Conservation (phyloP, 2,329 filamentous ascomycete species). For the Fusarium hainanense region DNA sequence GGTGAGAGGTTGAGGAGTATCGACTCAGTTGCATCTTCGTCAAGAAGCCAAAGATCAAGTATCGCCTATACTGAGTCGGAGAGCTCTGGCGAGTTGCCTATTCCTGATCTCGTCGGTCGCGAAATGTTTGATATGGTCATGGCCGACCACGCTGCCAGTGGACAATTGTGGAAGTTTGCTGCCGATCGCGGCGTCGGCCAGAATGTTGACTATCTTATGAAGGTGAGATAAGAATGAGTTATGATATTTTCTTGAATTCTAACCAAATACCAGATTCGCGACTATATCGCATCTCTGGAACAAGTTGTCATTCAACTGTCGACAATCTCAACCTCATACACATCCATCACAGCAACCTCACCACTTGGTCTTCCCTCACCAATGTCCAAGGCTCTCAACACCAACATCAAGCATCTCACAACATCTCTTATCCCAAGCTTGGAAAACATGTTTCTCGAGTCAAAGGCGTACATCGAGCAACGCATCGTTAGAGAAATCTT, state of each 20-base stretch:
- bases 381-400: slow-evolving; percentile 56
- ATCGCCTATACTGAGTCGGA: slow-evolving; percentile 45
- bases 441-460: slow-evolving; percentile 57
- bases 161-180: slow-evolving; percentile 62
- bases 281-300: slow-evolving; percentile 58
- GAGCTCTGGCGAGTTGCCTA: slow-evolving; percentile 43
- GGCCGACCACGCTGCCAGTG: slow-evolving; percentile 59
- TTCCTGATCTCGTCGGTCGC: slow-evolving; percentile 61
- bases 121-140: slow-evolving; percentile 64
- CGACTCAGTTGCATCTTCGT: slow-evolving; percentile 42
- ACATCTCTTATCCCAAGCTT: slow-evolving; percentile 58
- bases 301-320: slow-evolving; percentile 55
- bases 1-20: slow-evolving; percentile 45
- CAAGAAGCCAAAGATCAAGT: slow-evolving; percentile 43
- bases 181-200: slow-evolving; percentile 58
- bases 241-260: background rate
- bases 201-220: slow-evolving; percentile 63
- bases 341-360: slow-evolving; percentile 55
- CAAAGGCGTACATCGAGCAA: slow-evolving; percentile 57
- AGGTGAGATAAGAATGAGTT: slow-evolving; percentile 50
- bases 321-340: slow-evolving; percentile 57
- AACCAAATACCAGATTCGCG: slow-evolving; percentile 51
- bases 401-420: slow-evolving; percentile 60
- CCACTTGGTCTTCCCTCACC: slow-evolving; percentile 56
- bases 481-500: slow-evolving; percentile 60